Conservation (phyloP, 1,284 basidiomycete genomes). For the Malassezia sympodialis region DNA sequence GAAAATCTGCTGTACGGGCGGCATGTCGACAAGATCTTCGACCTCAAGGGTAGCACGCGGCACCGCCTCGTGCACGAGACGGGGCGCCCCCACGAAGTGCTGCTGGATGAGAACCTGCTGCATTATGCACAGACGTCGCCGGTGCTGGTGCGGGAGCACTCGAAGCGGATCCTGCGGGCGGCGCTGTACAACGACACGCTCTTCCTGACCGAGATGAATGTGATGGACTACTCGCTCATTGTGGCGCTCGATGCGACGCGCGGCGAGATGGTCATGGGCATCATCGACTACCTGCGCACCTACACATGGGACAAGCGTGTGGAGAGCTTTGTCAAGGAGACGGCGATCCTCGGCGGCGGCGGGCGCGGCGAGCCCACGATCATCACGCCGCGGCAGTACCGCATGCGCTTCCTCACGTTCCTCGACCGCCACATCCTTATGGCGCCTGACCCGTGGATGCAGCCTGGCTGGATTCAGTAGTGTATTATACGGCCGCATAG, state of each 20-base stretch:
- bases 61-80: conserved; percentile 66
- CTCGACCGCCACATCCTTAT: conserved; percentile 34
- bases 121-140: conserved; percentile 58
- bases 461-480: conserved; percentile 27
- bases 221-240: conserved; percentile 95
- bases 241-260: conserved; percentile 61
- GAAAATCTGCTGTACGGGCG: conserved; percentile 90
- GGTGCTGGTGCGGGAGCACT: conserved; percentile 87
- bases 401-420: conserved; percentile 43
- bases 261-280: conserved; percentile 65
- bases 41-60: conserved; percentile 44
- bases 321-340: conserved; percentile 94
- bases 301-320: conserved; percentile 97
- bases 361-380: conserved; percentile 44
- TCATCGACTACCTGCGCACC: conserved; percentile 87
- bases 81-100: conserved; percentile 74
- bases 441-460: conserved; percentile 39
- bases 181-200: conserved; percentile 76
- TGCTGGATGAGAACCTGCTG: conserved; percentile 84
- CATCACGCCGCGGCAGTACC: conserved; percentile 45
- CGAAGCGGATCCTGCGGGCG: conserved; percentile 79
- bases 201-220: conserved; percentile 82
- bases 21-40: conserved; percentile 61
- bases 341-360: conserved; percentile 68
- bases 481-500: conserved; percentile 28